Conservation (phyloP, 345 rosid genomes). For the Durio zibethinus region DNA sequence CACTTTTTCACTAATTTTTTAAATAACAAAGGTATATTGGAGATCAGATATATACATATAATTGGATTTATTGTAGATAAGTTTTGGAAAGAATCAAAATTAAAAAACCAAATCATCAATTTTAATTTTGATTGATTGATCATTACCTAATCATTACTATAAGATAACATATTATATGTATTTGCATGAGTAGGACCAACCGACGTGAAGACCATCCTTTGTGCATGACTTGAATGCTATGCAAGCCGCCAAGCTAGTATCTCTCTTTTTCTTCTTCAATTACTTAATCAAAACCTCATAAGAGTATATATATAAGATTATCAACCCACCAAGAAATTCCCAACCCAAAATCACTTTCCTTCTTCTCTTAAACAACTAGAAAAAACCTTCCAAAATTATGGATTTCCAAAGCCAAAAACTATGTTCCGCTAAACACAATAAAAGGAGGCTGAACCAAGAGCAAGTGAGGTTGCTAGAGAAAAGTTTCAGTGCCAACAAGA, state of each 20-base stretch:
- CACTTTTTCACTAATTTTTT: background rate
- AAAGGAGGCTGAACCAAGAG: slow-evolving; percentile 65
- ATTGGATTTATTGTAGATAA: background rate
- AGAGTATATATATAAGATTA: background rate
- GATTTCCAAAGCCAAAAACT: slow-evolving; percentile 28
- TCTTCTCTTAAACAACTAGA: background rate
- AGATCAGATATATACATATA: background rate
- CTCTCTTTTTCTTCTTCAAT: background rate
- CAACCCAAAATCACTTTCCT: background rate
- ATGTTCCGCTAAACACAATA: slow-evolving; percentile 27
- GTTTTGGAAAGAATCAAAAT: background rate
- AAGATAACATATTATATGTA: slow-evolving; percentile 7
- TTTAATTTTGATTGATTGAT: background rate
- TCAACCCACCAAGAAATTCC: background rate
- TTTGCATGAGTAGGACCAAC: slow-evolving; percentile 17
- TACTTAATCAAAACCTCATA: background rate
- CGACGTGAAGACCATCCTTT: slow-evolving; percentile 20
- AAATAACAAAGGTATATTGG: background rate
- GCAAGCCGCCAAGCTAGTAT: slow-evolving; percentile 5
- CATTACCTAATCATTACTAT: background rate
- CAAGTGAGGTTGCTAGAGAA: slow-evolving; percentile 72
- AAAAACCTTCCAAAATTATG: slow-evolving; percentile 13
- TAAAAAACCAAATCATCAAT: background rate
- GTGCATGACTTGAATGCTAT: slow-evolving; percentile 1
- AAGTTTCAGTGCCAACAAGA: slow-evolving; percentile 62